Conservation (phyloP, 1,284 basidiomycete genomes). For the Pulveroboletus sp. region DNA sequence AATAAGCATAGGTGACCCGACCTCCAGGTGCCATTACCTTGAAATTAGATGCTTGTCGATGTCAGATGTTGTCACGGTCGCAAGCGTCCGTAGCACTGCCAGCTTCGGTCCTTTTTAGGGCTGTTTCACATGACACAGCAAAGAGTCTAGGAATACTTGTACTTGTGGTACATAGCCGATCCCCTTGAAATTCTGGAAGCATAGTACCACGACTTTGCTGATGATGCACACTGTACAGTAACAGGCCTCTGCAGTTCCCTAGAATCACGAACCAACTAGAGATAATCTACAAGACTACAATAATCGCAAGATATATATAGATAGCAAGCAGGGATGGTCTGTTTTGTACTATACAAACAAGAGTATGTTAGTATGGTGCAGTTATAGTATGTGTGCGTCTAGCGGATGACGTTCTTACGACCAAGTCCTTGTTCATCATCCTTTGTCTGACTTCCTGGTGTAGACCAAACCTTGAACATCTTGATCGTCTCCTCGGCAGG, state of each 20-base stretch:
- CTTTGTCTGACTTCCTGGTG: slow-evolving; percentile 21
- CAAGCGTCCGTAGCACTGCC: no score
- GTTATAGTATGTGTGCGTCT: slow-evolving; percentile 3
- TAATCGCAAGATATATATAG: slow-evolving; percentile 11
- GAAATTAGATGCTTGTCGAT: not conserved
- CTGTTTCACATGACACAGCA: not conserved
- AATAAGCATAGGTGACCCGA: slow-evolving; percentile 5
- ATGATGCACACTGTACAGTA: not conserved
- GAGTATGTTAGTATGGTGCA: slow-evolving; percentile 4
- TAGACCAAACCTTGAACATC: slow-evolving; percentile 40
- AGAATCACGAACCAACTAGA: not conserved
- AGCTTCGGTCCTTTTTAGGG: no score
- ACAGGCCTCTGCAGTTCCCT: not conserved
- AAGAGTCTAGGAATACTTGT: no score
- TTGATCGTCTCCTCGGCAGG: slow-evolving; percentile 44
- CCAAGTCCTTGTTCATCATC: slow-evolving; percentile 27
- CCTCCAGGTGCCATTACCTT: slow-evolving; percentile 31
- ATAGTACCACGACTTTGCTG: not conserved
- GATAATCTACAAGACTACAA: slow-evolving; percentile 13
- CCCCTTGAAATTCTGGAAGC: no score
- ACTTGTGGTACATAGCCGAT: no score
- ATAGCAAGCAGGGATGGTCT: slow-evolving; percentile 6
- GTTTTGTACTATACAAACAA: slow-evolving; percentile 10
- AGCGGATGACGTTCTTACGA: slow-evolving; percentile 32
- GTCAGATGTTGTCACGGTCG: not conserved